Conservation (phyloP, 306 rosid genomes). For the Ceratonia siliqua region DNA sequence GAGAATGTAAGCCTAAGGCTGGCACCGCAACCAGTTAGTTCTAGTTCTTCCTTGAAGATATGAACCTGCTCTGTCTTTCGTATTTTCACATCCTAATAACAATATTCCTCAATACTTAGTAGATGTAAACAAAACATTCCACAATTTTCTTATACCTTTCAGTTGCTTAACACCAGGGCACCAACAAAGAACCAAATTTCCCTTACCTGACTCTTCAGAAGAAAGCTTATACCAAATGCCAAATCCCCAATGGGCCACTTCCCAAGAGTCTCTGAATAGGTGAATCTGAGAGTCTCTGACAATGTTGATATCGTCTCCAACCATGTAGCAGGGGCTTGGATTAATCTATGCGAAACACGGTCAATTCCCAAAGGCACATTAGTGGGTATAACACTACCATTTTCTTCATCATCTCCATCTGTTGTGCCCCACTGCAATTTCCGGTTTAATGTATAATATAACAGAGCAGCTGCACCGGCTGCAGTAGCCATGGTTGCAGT, state of each 20-base stretch:
- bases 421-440: slow-evolving; percentile 39
- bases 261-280: slow-evolving; percentile 96
- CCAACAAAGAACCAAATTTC: background rate
- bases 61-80: background rate
- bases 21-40: background rate
- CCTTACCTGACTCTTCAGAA: slow-evolving; percentile 91
- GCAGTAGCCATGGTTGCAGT: slow-evolving; percentile 30
- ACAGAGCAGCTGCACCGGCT: slow-evolving; percentile 27
- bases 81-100: background rate
- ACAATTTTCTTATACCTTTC: background rate
- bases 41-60: background rate
- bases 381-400: slow-evolving; percentile 33
- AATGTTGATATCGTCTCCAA: slow-evolving; percentile 87
- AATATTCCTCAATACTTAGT: background rate
- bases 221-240: slow-evolving; percentile 94
- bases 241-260: slow-evolving; percentile 99
- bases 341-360: slow-evolving; percentile 10
- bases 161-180: background rate
- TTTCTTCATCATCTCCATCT: slow-evolving; percentile 52
- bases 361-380: slow-evolving; percentile 37
- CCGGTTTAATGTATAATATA: slow-evolving; percentile 37
- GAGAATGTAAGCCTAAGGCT: background rate
- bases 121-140: background rate
- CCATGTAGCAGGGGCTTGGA: slow-evolving; percentile 60
- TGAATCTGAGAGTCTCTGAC: slow-evolving; percentile 91